These are phyloP conservation scores for Dipodascus albidus DNA, from an alignment of 805 yeast genomes.

Conservation along the genomic window DNA sequence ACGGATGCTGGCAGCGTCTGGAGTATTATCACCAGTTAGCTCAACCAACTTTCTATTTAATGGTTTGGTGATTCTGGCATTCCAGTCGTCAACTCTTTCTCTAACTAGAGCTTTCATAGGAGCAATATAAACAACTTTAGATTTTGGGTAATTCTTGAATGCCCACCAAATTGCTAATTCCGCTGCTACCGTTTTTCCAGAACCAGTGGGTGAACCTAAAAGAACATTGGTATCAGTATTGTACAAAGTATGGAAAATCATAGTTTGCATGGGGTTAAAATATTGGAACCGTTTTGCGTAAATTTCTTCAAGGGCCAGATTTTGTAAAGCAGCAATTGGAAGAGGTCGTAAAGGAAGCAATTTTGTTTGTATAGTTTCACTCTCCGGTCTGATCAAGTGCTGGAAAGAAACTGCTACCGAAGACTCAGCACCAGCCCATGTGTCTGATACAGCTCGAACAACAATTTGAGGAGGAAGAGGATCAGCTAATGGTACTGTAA, in stretches of 20 bases:
- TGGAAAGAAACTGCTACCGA: slow-evolving; percentile 74
- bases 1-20: slow-evolving; percentile 53
- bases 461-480: slow-evolving; percentile 86
- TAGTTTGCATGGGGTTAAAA: slow-evolving; percentile 98
- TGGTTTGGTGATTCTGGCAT: slow-evolving; percentile 35
- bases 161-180: slow-evolving; percentile 98
- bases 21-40: slow-evolving; percentile 73
- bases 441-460: slow-evolving; percentile 67
- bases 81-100: slow-evolving; percentile 78
- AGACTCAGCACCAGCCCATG: slow-evolving; percentile 82
- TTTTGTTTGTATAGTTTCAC: slow-evolving; percentile 77
- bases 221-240: slow-evolving; percentile 69
- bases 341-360: slow-evolving; percentile 73
- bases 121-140: slow-evolving; percentile 75
- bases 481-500: slow-evolving; percentile 82
- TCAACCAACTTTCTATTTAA: slow-evolving; percentile 51
- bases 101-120: slow-evolving; percentile 84
- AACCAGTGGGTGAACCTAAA: slow-evolving; percentile 97
- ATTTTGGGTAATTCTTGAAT: slow-evolving; percentile 64
- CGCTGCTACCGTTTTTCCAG: slow-evolving; percentile 96
- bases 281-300: slow-evolving; percentile 62
- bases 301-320: slow-evolving; percentile 52
- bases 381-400: slow-evolving; percentile 78
- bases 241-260: slow-evolving; percentile 85
- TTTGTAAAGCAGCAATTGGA: slow-evolving; percentile 70